Percentiles rank a stretch among this genome's conserved stretches.
Conservation (phyloP, 2,329 filamentous ascomycete species). For the Neonectria faginata region DNA sequence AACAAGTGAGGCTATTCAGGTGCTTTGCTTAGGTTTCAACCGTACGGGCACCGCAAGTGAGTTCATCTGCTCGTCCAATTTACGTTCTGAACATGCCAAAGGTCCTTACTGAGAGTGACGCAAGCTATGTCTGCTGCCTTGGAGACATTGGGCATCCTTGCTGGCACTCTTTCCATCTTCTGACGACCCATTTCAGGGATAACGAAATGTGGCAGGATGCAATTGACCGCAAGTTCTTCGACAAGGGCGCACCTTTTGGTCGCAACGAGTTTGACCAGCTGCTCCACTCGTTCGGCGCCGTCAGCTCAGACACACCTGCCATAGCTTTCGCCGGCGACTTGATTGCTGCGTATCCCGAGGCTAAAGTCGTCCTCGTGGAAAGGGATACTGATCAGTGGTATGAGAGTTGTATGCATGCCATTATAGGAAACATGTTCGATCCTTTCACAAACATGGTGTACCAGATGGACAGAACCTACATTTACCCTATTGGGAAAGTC, state of each 20-base stretch:
- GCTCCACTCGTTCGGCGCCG: constrained; percentile 44
- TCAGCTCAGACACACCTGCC: constrained; percentile 54
- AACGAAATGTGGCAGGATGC: constrained; percentile 41
- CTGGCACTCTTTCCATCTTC: constrained; percentile 33
- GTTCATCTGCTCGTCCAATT: background rate
- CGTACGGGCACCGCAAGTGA: constrained; percentile 40
- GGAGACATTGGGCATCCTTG: constrained; percentile 33
- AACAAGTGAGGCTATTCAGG: background rate
- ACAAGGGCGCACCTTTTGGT: constrained; percentile 25
- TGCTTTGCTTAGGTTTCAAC: constrained; percentile 36
- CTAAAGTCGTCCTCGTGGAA: constrained; percentile 22
- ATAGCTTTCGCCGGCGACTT: constrained; percentile 37
- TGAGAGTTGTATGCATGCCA: constrained; percentile 25
- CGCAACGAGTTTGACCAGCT: constrained; percentile 37
- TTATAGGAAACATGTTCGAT: constrained; percentile 20
- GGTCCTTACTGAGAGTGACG: background rate
- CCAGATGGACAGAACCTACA: constrained; percentile 9
- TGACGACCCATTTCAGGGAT: constrained; percentile 38
- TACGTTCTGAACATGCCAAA: background rate
- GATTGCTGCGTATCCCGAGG: constrained; percentile 25
- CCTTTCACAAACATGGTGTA: constrained; percentile 15
- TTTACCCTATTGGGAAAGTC: constrained; percentile 12
- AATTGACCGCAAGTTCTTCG: constrained; percentile 36
- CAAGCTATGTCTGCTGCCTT: constrained; percentile 34
- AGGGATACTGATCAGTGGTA: constrained; percentile 22